These are phyloP conservation scores for Cercis canadensis DNA, from an alignment of 306 rosid genomes.

Conservation along the genomic window DNA sequence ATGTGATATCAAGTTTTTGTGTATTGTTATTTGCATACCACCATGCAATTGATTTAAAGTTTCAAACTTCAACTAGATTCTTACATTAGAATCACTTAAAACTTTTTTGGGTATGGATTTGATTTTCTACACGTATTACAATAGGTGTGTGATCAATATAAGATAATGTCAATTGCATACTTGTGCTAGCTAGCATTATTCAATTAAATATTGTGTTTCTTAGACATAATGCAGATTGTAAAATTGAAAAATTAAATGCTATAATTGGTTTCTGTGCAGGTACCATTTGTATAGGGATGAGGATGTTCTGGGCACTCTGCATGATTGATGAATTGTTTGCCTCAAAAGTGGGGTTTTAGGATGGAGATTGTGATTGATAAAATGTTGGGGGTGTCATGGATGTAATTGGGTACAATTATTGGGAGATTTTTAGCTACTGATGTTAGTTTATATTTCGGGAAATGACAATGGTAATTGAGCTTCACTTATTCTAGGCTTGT, in stretches of 20 bases:
- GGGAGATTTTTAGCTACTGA: neutral
- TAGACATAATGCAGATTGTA: neutral
- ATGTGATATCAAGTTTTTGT: too few relatives aligned
- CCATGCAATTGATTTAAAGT: too few relatives aligned
- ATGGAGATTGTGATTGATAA: neutral
- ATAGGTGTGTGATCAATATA: too few relatives aligned
- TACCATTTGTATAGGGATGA: conserved; percentile 67
- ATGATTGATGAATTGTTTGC: conserved; percentile 40
- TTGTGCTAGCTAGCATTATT: too few relatives aligned
- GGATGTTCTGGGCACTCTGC: conserved; percentile 61
- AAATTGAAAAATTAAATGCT: neutral
- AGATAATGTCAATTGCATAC: too few relatives aligned
- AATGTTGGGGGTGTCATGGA: conserved; percentile 11
- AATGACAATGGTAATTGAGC: conserved; percentile 9
- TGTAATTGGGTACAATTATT: conserved; percentile 1
- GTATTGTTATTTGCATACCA: too few relatives aligned
- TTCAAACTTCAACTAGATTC: too few relatives aligned
- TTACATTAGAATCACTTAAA: too few relatives aligned
- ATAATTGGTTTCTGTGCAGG: conserved; percentile 48
- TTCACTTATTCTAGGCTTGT: neutral
- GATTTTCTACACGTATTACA: too few relatives aligned
- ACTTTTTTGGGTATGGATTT: too few relatives aligned
- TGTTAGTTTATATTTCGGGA: neutral
- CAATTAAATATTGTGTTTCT: neutral
- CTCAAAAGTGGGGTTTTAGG: neutral